phyloP scores from a whole-genome alignment of 495 filamentous ascomycete genomes.

The Neurospora sp. region DNA sequence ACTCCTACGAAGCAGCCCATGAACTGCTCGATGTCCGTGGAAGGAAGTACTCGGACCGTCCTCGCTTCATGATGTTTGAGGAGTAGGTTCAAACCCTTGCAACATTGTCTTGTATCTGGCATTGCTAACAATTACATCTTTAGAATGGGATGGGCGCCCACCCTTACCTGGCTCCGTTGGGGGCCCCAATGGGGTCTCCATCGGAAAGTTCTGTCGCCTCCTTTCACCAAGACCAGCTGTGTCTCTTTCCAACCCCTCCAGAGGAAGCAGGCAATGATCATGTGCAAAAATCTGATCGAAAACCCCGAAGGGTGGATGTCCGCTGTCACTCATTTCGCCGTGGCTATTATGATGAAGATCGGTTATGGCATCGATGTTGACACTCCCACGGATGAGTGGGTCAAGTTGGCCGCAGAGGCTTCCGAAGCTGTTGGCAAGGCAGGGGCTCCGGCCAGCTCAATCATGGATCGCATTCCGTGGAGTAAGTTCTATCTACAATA shows the following conservation, averaged over 20 bases:
- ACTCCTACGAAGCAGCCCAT: constrained; percentile 28
- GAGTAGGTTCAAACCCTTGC: constrained; percentile 11
- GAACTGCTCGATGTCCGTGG: constrained; percentile 36
- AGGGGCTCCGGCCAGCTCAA: constrained; percentile 33
- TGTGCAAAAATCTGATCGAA: constrained; percentile 17
- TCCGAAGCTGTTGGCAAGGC: constrained; percentile 32
- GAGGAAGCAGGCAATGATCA: constrained; percentile 23
- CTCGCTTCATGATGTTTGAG: constrained; percentile 40
- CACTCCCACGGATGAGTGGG: constrained; percentile 27
- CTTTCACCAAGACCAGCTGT: constrained; percentile 28
- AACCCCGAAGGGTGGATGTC: constrained; percentile 15
- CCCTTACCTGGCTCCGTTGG: constrained; percentile 39
- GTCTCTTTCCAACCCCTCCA: constrained; percentile 22
- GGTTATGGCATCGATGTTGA: constrained; percentile 36
- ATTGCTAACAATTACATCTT: not conserved
- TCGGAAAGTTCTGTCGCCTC: constrained; percentile 31
- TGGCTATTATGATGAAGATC: constrained; percentile 26
- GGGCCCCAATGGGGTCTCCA: constrained; percentile 36
- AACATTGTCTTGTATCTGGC: too few relatives aligned
- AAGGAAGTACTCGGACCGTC: constrained; percentile 34
- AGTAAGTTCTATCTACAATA: constrained; percentile 10
- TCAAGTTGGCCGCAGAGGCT: constrained; percentile 35
- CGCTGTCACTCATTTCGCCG: constrained; percentile 17
- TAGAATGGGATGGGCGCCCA: constrained; percentile 37
- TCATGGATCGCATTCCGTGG: constrained; percentile 36